phyloP scores from a whole-genome alignment of 768 basidiomycete genomes.

The Termitomyces sp. region DNA sequence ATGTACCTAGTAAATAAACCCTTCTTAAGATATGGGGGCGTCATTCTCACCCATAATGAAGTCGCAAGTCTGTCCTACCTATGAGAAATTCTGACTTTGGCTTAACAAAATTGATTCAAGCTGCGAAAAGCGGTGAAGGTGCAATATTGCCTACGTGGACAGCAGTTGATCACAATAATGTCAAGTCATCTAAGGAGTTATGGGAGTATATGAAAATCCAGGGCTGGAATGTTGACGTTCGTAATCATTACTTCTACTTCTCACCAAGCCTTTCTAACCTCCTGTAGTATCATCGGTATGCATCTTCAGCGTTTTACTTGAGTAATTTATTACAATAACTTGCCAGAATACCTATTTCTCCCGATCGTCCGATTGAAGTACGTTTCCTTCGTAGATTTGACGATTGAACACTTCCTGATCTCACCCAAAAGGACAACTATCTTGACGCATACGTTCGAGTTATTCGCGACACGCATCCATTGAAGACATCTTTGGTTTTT shows the following conservation, averaged over 20 bases:
- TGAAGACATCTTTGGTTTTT: slow-evolving; percentile 80
- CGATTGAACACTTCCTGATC: not conserved
- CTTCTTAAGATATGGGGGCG: slow-evolving; percentile 70
- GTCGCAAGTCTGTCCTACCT: slow-evolving; percentile 44
- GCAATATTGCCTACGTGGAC: slow-evolving; percentile 93
- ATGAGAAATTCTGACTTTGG: not conserved
- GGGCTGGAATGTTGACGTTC: slow-evolving; percentile 90
- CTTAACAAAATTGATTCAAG: slow-evolving; percentile 19
- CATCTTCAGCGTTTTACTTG: not conserved
- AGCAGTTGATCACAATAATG: slow-evolving; percentile 61
- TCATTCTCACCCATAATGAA: slow-evolving; percentile 93
- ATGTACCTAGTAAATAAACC: slow-evolving; percentile 1
- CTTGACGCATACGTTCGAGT: slow-evolving; percentile 88
- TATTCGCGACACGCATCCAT: slow-evolving; percentile 74
- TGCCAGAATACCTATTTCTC: slow-evolving; percentile 86
- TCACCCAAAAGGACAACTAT: slow-evolving; percentile 74
- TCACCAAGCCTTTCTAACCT: slow-evolving; percentile 7
- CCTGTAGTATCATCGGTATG: slow-evolving; percentile 69
- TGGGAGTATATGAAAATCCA: slow-evolving; percentile 73
- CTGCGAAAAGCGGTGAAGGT: slow-evolving; percentile 61
- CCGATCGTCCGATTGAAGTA: slow-evolving; percentile 87
- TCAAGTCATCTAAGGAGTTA: slow-evolving; percentile 84
- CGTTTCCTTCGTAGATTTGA: not conserved
- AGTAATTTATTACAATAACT: not conserved
- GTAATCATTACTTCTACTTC: slow-evolving; percentile 17